These are phyloP conservation scores for Oryza glumipatula DNA, from an alignment of 176 grass and related monocot genomes.

Conservation along the genomic window DNA sequence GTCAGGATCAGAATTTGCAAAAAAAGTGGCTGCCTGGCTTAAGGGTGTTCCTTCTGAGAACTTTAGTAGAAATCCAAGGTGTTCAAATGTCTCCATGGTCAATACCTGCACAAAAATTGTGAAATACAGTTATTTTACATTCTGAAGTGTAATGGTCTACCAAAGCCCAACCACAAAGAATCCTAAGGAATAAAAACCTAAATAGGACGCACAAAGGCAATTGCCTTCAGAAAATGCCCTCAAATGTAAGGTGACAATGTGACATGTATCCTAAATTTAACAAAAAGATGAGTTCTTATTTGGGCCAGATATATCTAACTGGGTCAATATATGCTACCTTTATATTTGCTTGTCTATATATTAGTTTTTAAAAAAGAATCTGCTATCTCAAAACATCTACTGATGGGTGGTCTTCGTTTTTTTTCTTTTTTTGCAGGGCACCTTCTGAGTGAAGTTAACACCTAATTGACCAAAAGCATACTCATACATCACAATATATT, in stretches of 20 bases:
- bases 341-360: neutral
- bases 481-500: slow-evolving; percentile 1
- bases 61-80: slow-evolving; percentile 88
- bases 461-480: neutral
- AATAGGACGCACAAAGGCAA: neutral
- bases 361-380: neutral
- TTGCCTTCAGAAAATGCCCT: neutral
- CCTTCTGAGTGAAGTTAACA: neutral
- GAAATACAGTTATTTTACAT: slow-evolving; percentile 6
- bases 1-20: slow-evolving; percentile 97
- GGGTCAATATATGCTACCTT: neutral
- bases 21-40: slow-evolving; percentile 82
- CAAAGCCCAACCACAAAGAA: neutral
- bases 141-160: neutral
- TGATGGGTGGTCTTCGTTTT: neutral
- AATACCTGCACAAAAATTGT: slow-evolving; percentile 66
- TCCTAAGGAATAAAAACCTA: neutral
- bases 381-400: slow-evolving; percentile 7
- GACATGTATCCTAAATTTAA: slow-evolving; percentile 9
- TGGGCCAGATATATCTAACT: slow-evolving; percentile 17
- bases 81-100: slow-evolving; percentile 86
- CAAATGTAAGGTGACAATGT: slow-evolving; percentile 16
- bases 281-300: neutral
- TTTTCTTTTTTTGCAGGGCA: no score
- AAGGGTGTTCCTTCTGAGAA: slow-evolving; percentile 79